phyloP scores from a whole-genome alignment of 1,139 yeast species.

The Diutina scorzettiae region DNA sequence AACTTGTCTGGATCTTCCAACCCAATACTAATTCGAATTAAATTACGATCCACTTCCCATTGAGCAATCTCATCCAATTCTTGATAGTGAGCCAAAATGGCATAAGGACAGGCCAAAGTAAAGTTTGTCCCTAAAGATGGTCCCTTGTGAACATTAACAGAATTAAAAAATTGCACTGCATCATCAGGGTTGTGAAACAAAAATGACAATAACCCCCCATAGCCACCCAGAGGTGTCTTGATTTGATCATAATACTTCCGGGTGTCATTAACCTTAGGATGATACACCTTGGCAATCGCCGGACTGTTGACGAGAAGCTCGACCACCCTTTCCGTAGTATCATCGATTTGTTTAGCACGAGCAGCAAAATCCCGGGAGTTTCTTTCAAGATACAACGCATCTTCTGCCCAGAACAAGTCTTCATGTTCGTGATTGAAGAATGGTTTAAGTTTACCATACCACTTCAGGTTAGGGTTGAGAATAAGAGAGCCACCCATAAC shows the following conservation, averaged over 20 bases:
- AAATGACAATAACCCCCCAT: constrained; percentile 82
- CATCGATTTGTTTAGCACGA: constrained; percentile 57
- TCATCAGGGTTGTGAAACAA: constrained; percentile 54
- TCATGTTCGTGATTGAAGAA: constrained; percentile 47
- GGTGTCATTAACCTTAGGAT: constrained; percentile 52
- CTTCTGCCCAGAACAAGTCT: constrained; percentile 85
- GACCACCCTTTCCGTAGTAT: constrained; percentile 47
- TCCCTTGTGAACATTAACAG: constrained; percentile 71
- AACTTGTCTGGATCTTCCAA: constrained; percentile 49
- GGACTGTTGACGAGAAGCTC: constrained; percentile 35
- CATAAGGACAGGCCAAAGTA: constrained; percentile 85
- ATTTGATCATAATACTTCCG: constrained; percentile 59
- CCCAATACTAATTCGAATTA: constrained; percentile 82
- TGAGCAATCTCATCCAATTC: constrained; percentile 74
- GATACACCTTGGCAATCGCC: constrained; percentile 50
- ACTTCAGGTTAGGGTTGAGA: constrained; percentile 53
- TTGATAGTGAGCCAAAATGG: constrained; percentile 76
- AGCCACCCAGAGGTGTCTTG: constrained; percentile 67
- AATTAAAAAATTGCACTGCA: constrained; percentile 68
- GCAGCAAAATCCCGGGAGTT: constrained; percentile 80
- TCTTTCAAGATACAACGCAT: constrained; percentile 82
- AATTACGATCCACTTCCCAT: constrained; percentile 75
- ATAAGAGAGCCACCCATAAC: constrained; percentile 91
- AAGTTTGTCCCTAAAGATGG: constrained; percentile 93
- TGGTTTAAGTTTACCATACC: constrained; percentile 40